Conservation (phyloP, 140 eudicot genomes). For the Bidens hawaiensis region DNA sequence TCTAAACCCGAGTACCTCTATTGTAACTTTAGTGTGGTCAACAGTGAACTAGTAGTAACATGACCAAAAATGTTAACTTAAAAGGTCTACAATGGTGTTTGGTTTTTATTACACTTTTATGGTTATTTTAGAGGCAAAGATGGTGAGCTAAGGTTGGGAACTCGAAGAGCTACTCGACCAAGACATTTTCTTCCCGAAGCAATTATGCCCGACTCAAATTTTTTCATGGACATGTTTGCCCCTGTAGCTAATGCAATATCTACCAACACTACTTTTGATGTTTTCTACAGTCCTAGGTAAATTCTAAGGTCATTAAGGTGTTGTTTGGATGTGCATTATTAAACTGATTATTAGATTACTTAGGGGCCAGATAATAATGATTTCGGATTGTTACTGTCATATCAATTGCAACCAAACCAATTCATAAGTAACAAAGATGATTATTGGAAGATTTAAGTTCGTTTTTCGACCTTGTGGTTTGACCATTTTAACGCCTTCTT, state of each 20-base stretch:
- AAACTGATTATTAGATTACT: not conserved
- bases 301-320: not conserved
- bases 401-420: not conserved
- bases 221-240: slow-evolving; percentile 52
- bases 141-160: slow-evolving; percentile 77
- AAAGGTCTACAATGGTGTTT: not conserved
- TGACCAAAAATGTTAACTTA: not conserved
- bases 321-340: not conserved
- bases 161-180: slow-evolving; percentile 77
- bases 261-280: slow-evolving; percentile 49
- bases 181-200: slow-evolving; percentile 74
- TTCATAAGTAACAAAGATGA: too few species aligned
- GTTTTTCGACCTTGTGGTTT: too few species aligned
- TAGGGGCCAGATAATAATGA: not conserved
- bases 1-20: too few species aligned
- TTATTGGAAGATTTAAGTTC: too few species aligned
- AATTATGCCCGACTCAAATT: slow-evolving; percentile 43
- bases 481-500: too few species aligned
- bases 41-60: too few species aligned
- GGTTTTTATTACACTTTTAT: not conserved
- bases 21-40: too few species aligned
- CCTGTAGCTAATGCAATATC: slow-evolving; percentile 68
- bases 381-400: not conserved
- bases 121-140: slow-evolving; percentile 56
- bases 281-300: slow-evolving; percentile 81